phyloP scores from a whole-genome alignment of 805 yeast genomes.

The Metschnikowia vanudenii region DNA sequence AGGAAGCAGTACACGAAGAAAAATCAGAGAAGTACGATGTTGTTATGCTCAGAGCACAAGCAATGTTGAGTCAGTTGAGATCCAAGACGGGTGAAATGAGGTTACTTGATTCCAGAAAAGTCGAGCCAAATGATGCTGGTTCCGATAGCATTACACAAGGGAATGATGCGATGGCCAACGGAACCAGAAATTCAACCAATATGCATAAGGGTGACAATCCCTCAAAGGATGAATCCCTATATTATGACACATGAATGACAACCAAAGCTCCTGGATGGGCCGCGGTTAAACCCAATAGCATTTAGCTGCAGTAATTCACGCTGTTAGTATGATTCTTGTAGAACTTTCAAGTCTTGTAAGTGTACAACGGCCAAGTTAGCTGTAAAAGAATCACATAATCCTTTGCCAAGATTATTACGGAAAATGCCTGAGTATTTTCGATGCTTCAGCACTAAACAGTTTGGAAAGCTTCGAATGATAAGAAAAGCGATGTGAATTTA shows the following conservation, averaged over 20 bases:
- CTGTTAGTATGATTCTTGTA: background rate
- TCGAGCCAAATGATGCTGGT: background rate
- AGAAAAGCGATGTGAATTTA: too few relatives aligned
- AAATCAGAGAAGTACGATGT: constrained; percentile 14
- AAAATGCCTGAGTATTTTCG: too few relatives aligned
- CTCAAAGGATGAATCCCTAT: background rate
- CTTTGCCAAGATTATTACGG: too few relatives aligned
- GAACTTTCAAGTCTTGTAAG: too few relatives aligned
- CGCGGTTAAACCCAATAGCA: background rate
- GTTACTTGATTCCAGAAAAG: background rate
- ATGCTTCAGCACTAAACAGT: too few relatives aligned
- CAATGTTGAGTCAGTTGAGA: constrained; percentile 38
- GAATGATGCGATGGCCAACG: background rate
- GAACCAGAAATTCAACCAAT: background rate
- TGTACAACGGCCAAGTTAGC: background rate
- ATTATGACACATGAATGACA: background rate
- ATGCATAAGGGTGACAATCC: background rate
- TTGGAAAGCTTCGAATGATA: too few relatives aligned
- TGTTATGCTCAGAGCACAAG: constrained; percentile 39
- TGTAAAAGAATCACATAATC: too few relatives aligned
- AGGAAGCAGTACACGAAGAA: constrained; percentile 17
- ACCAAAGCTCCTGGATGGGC: constrained; percentile 2
- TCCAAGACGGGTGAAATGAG: constrained; percentile 3
- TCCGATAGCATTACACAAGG: background rate
- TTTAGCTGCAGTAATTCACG: background rate